These are phyloP conservation scores for Puccinia novopanici DNA, from an alignment of 1,284 basidiomycete genomes.

Conservation along the genomic window DNA sequence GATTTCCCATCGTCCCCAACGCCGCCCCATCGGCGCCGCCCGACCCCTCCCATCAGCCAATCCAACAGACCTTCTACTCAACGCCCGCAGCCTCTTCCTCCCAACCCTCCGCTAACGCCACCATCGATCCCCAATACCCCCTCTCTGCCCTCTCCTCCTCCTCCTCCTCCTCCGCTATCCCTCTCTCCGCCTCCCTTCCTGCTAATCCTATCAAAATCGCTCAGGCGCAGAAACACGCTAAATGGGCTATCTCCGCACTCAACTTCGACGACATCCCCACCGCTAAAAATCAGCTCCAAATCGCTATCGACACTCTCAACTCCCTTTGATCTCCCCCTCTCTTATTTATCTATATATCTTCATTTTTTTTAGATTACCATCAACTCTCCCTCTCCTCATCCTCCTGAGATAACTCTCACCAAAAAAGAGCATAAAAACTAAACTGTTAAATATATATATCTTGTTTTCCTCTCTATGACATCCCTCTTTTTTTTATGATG, in stretches of 20 bases:
- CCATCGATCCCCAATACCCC: constrained; percentile 51
- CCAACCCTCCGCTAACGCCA: constrained; percentile 31
- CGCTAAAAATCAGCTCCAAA: constrained; percentile 74
- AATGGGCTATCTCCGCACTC: constrained; percentile 83
- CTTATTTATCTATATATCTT: neutral
- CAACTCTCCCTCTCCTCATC: neutral
- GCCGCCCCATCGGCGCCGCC: neutral
- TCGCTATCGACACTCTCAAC: constrained; percentile 62
- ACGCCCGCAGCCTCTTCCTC: constrained; percentile 51
- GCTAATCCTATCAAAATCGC: constrained; percentile 67
- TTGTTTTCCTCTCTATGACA: too few species aligned
- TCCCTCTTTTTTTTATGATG: too few species aligned
- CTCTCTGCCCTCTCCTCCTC: constrained; percentile 34
- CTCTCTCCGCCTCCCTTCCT: constrained; percentile 43
- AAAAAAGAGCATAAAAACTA: too few species aligned
- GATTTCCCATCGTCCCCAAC: neutral
- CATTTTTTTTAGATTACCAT: neutral
- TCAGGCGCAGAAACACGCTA: constrained; percentile 82
- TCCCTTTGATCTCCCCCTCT: neutral
- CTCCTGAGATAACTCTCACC: too few species aligned
- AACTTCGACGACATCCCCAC: constrained; percentile 88
- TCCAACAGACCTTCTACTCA: constrained; percentile 53
- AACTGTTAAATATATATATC: too few species aligned
- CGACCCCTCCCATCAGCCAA: neutral
- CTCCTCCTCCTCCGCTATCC: constrained; percentile 56